Evolutionary conservation across 129 eudicot genomes (phyloP).

Genomic region (Helianthus tuberosus): DNA sequence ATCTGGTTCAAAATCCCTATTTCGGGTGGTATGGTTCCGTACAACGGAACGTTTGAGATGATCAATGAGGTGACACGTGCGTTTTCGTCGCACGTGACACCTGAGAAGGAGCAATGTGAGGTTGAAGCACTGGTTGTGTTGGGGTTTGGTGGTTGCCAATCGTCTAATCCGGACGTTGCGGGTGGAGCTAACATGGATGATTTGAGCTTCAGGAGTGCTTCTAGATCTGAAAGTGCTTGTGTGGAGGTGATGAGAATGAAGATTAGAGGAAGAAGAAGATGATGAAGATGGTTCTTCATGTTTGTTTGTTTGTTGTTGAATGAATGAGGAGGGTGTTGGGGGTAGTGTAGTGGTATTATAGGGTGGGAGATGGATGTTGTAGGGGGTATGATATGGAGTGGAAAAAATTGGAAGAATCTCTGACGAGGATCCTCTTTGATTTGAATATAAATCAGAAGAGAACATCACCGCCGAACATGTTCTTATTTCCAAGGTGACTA

Average conservation of each 20-base stretch:
- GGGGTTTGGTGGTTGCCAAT: conserved; percentile 44
- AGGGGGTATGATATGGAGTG: conserved; percentile 16
- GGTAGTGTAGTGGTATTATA: neutral
- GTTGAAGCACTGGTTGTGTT: conserved; percentile 15
- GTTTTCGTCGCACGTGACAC: conserved; percentile 61
- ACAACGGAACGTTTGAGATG: conserved; percentile 47
- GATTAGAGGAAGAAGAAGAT: neutral
- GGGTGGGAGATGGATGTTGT: neutral
- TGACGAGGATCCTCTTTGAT: conserved; percentile 29
- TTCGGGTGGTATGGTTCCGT: conserved; percentile 63
- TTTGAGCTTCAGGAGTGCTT: conserved; percentile 62
- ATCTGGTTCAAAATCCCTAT: conserved; percentile 57
- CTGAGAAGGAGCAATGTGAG: conserved; percentile 74
- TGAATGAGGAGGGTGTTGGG: too few species aligned
- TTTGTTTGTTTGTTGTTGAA: too few species aligned
- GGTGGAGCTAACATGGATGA: conserved; percentile 49
- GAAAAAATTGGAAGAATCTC: conserved; percentile 41
- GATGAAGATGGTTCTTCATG: neutral
- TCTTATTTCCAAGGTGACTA: neutral
- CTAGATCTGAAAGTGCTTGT: conserved; percentile 50
- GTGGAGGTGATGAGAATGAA: conserved; percentile 5
- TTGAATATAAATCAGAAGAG: conserved; percentile 15
- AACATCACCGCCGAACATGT: conserved; percentile 3
- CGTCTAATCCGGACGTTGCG: conserved; percentile 40
- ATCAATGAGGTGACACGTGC: conserved; percentile 51